A percentile compares a stretch with the other conserved stretches of the same genome.
Conservation (phyloP, 2,329 filamentous ascomycete species). For the Cercospora sp. region DNA sequence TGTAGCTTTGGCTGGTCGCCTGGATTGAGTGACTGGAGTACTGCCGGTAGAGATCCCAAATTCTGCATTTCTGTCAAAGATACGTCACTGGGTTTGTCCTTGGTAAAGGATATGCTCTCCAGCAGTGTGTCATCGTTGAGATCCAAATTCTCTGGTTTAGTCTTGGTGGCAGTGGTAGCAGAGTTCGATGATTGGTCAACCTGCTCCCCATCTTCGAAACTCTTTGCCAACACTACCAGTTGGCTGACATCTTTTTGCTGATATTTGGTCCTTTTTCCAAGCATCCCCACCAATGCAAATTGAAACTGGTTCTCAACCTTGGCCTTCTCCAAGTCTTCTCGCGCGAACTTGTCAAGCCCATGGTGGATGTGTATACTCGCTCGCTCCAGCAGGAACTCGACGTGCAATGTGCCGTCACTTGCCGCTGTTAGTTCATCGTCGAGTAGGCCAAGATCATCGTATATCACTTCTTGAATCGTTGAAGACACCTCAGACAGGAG, state of each 20-base stretch:
- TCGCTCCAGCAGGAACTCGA: slow-evolving; percentile 76
- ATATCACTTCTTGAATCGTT: slow-evolving; percentile 61
- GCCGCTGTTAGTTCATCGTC: slow-evolving; percentile 44
- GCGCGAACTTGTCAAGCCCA: slow-evolving; percentile 74
- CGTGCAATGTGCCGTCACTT: slow-evolving; percentile 49
- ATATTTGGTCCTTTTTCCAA: slow-evolving; percentile 82
- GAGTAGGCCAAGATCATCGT: slow-evolving; percentile 59
- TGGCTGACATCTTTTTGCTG: slow-evolving; percentile 82
- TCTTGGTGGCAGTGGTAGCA: slow-evolving; percentile 8
- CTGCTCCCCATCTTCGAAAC: slow-evolving; percentile 47
- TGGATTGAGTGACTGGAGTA: slow-evolving; percentile 67
- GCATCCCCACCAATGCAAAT: slow-evolving; percentile 79
- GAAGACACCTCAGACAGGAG: slow-evolving; percentile 64
- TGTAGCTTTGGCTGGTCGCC: slow-evolving; percentile 78
- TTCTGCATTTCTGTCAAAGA: slow-evolving; percentile 45
- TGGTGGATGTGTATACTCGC: slow-evolving; percentile 82
- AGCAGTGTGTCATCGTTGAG: slow-evolving; percentile 92
- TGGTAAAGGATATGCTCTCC: slow-evolving; percentile 77
- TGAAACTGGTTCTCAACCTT: slow-evolving; percentile 67
- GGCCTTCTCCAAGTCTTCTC: slow-evolving; percentile 68
- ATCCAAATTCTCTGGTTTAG: slow-evolving; percentile 59
- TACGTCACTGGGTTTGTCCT: slow-evolving; percentile 45
- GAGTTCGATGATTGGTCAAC: slow-evolving; percentile 3
- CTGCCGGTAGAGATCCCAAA: slow-evolving; percentile 57
- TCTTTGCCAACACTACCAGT: slow-evolving; percentile 85